These are phyloP conservation scores for Diplogelasinospora grovesii DNA, from an alignment of 495 filamentous ascomycete species.

Conservation along the genomic window DNA sequence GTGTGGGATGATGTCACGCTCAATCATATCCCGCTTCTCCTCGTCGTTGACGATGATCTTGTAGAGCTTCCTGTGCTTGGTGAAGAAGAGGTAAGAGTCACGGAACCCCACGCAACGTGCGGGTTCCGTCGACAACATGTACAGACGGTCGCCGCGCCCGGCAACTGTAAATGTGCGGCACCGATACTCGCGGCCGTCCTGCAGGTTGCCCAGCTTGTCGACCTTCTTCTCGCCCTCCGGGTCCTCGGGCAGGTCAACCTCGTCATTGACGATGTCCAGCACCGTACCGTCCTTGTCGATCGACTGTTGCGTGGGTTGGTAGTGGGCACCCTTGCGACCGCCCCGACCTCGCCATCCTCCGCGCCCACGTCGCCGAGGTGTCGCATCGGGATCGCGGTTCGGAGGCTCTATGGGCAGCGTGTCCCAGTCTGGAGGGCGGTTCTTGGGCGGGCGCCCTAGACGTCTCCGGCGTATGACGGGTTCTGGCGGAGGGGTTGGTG, in stretches of 20 bases:
- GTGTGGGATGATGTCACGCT: constrained; percentile 88
- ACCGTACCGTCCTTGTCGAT: constrained; percentile 94
- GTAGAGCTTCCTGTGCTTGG: constrained; percentile 87
- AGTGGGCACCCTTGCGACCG: constrained; percentile 68
- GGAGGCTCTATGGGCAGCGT: constrained; percentile 49
- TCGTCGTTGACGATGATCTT: constrained; percentile 94
- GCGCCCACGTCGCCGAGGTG: constrained; percentile 60
- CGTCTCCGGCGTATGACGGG: constrained; percentile 64
- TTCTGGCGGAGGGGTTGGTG: constrained; percentile 50
- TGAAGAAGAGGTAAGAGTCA: constrained; percentile 97
- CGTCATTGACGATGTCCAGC: constrained; percentile 85
- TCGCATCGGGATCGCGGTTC: constrained; percentile 45
- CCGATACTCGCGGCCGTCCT: constrained; percentile 80
- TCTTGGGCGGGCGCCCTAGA: constrained; percentile 80
- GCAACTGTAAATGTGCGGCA: constrained; percentile 88
- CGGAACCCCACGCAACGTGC: constrained; percentile 94
- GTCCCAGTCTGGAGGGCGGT: constrained; percentile 70
- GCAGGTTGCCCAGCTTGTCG: constrained; percentile 73
- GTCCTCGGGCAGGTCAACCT: constrained; percentile 82
- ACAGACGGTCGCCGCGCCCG: constrained; percentile 75
- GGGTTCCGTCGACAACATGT: constrained; percentile 97
- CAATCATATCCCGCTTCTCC: constrained; percentile 89
- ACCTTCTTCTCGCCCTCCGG: constrained; percentile 88
- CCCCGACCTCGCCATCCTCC: constrained; percentile 61
- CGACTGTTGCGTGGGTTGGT: constrained; percentile 63